Base-by-base conservation (phyloP, 352 stramenopile species). In the Paralagenidium karlingii region DNA sequence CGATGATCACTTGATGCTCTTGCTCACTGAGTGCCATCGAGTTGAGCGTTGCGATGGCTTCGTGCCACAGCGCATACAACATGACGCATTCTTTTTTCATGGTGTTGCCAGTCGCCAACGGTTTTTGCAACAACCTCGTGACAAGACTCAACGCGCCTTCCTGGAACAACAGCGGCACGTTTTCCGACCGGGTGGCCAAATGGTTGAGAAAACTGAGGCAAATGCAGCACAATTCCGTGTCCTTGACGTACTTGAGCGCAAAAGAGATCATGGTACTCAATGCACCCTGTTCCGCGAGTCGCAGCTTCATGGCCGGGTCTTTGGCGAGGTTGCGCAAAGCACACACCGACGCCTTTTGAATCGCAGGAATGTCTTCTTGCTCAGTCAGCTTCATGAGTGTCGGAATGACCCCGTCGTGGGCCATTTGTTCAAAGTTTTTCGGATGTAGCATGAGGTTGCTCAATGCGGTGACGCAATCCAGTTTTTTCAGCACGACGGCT, bases 391-490 rank as follows among this genome's bases (percentile, higher is more conserved):
- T 49, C 19, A 84, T 39, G 16, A 84, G 63, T 1, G 73, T 56
- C 19, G 76, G 73, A 27, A 90, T 69, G 38, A 90, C 73, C 30
- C 76, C 76, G 32, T 81, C 76, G 33, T 90, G 64, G 6, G 87
- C 77, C 46, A 90, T 68, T 2, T 60, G 53, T 27, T 55, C 55
- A 34, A 88, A 88, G 40, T 86, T 88, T 31, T 81, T 71, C 8
- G 75, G 69, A 32, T 87, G 74, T 7, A 88, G 60, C 51, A 90
- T 81, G 5, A 90, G 46, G 28, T 88, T 86, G 47, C 77, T 88
- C 38, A 90, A 51, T 12, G 74, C 64, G 16, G 73, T 83, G 18
- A 88, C 73, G 36, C 74, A 86, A 53, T 90, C 77, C 22, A 86
- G 51, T 38, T 87, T 55, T 22, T 51, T 74, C 10, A 87, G 54